Conservation (phyloP, 352 stramenopile species). For the Plasmopara muralis region DNA sequence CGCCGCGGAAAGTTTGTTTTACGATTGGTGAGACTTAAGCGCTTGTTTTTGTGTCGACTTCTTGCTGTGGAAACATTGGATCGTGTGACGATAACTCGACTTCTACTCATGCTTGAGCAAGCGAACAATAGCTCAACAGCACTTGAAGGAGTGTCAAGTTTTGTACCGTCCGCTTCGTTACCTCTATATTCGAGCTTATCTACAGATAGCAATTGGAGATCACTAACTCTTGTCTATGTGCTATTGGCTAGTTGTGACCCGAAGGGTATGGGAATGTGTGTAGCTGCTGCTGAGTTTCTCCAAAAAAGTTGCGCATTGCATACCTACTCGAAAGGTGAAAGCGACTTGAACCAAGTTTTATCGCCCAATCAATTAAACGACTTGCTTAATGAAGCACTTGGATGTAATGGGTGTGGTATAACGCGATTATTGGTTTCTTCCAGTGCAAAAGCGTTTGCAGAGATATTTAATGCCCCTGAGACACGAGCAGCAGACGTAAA, state of each 20-base stretch:
- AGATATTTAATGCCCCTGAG: conserved; percentile 66
- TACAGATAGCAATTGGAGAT: conserved; percentile 62
- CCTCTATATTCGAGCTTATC: conserved; percentile 22
- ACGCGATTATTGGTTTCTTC: conserved; percentile 40
- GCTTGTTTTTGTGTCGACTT: conserved; percentile 65
- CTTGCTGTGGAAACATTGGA: conserved; percentile 68
- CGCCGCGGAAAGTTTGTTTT: conserved; percentile 67
- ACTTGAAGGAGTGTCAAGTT: conserved; percentile 3
- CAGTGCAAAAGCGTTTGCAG: conserved; percentile 41
- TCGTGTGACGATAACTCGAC: conserved; percentile 56
- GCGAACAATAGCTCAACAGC: conserved; percentile 1
- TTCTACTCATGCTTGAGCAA: conserved; percentile 64
- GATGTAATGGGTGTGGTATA: conserved; percentile 69
- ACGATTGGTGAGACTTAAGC: conserved; percentile 52
- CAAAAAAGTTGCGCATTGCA: conserved; percentile 38
- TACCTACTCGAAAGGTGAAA: conserved; percentile 2
- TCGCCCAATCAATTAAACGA: conserved; percentile 39
- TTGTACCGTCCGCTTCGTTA: conserved; percentile 9
- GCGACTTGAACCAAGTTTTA: not conserved
- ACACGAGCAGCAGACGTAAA: conserved; percentile 70
- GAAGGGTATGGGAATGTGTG: conserved; percentile 69
- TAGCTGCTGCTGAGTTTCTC: conserved; percentile 64
- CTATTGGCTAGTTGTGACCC: conserved; percentile 71
- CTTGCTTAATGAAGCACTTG: conserved; percentile 60
- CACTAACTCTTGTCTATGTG: conserved; percentile 58